Conservation (phyloP, 768 basidiomycete genomes). For the Porphyrellus cyaneotinctus region DNA sequence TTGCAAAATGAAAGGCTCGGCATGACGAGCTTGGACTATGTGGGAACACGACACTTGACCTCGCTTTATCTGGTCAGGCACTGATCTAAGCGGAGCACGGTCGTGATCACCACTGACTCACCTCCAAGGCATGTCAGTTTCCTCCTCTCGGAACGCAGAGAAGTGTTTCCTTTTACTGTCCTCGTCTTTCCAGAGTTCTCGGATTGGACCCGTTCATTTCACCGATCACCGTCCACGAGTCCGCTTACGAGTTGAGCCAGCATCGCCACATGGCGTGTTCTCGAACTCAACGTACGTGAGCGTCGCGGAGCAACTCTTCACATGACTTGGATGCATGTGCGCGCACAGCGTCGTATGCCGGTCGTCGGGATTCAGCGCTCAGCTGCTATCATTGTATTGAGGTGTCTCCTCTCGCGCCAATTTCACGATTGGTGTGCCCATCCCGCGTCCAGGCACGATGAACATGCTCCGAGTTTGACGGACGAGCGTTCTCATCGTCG, state of each 20-base stretch:
- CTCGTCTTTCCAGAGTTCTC: slow-evolving; percentile 27
- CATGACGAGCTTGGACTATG: slow-evolving; percentile 6
- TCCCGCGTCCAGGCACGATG: background rate
- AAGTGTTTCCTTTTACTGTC: slow-evolving; percentile 8
- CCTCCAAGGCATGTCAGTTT: slow-evolving; percentile 25
- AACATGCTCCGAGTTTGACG: slow-evolving; percentile 6
- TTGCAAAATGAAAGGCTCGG: slow-evolving; percentile 26
- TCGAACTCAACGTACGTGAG: slow-evolving; percentile 6
- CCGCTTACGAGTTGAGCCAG: slow-evolving; percentile 17
- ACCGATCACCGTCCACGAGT: slow-evolving; percentile 18
- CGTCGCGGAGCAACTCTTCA: slow-evolving; percentile 3
- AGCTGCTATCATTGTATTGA: background rate
- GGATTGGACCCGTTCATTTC: slow-evolving; percentile 22
- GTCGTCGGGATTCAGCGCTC: background rate
- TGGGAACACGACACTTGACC: slow-evolving; percentile 20
- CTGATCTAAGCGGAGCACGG: slow-evolving; percentile 21
- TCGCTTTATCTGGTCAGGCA: slow-evolving; percentile 30
- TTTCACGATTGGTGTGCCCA: background rate
- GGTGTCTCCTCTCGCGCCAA: background rate
- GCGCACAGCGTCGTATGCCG: background rate
- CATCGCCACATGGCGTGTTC: slow-evolving; percentile 12
- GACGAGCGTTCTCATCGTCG: slow-evolving; percentile 9
- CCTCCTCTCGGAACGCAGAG: slow-evolving; percentile 13
- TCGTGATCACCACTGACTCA: slow-evolving; percentile 24
- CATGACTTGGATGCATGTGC: background rate